A percentile compares a stretch with the other conserved stretches of the same genome.
phyloP scores from a whole-genome alignment of 2,329 filamentous ascomycete species.

The Phymatotrichopsis omnivora region DNA sequence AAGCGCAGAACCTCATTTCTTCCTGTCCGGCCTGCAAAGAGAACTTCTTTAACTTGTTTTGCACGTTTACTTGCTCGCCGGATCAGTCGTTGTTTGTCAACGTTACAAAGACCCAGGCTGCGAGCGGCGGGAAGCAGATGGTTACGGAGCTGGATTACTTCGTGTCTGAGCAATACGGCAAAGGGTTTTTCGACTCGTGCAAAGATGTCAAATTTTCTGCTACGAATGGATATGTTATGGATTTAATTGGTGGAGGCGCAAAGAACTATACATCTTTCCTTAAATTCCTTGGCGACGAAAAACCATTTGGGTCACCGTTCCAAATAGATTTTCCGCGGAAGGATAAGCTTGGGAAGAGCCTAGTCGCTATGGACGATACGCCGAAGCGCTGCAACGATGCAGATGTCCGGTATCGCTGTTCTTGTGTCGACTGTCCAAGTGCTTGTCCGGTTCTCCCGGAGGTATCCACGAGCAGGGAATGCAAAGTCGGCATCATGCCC shows the following conservation, averaged over 20 bases:
- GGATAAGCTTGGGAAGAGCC: constrained; percentile 51
- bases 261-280: constrained; percentile 80
- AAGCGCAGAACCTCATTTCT: constrained; percentile 78
- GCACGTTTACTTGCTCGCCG: constrained; percentile 94
- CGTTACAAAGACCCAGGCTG: constrained; percentile 60
- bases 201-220: constrained; percentile 98
- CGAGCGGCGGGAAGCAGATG: constrained; percentile 46
- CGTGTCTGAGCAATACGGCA: constrained; percentile 71
- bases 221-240: constrained; percentile 86
- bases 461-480: constrained; percentile 59
- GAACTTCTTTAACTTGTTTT: constrained; percentile 98
- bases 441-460: constrained; percentile 75
- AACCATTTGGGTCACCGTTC: constrained; percentile 83
- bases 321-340: constrained; percentile 84
- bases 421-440: constrained; percentile 82
- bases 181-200: constrained; percentile 90
- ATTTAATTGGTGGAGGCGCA: constrained; percentile 88
- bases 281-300: constrained; percentile 88
- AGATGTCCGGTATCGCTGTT: constrained; percentile 75
- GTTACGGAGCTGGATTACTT: constrained; percentile 87
- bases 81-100: constrained; percentile 95
- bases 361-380: constrained; percentile 59
- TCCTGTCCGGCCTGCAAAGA: constrained; percentile 94
- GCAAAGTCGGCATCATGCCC: constrained; percentile 76
- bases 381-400: constrained; percentile 84